These are phyloP conservation scores for Globisporangium heterothallicum DNA, from an alignment of 352 stramenopile genomes.

Conservation along the genomic window DNA sequence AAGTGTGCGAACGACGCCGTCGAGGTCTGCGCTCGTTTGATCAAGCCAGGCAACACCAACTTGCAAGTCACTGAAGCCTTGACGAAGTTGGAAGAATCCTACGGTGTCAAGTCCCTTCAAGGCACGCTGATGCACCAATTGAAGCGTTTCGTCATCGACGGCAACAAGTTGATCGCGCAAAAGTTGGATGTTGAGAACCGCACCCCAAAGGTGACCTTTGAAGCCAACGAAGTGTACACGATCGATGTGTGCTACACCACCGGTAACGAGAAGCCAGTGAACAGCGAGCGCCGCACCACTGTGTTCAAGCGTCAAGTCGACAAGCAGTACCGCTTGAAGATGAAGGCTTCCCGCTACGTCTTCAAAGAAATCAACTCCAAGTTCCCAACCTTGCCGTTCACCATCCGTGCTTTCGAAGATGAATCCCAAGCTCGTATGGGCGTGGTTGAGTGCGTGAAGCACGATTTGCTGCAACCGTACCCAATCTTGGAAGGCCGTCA, in stretches of 20 bases:
- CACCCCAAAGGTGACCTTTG: slow-evolving; percentile 89
- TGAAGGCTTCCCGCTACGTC: slow-evolving; percentile 93
- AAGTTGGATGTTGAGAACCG: slow-evolving; percentile 89
- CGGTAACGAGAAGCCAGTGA: slow-evolving; percentile 94
- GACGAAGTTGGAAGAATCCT: slow-evolving; percentile 92
- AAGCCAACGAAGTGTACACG: slow-evolving; percentile 97
- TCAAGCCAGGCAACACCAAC: slow-evolving; percentile 98
- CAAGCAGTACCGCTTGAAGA: slow-evolving; percentile 95
- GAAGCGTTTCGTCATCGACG: slow-evolving; percentile 98
- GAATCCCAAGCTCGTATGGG: slow-evolving; percentile 96
- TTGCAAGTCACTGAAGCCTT: slow-evolving; percentile 93
- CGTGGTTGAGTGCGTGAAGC: slow-evolving; percentile 96
- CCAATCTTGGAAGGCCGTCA: slow-evolving; percentile 94
- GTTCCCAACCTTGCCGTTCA: slow-evolving; percentile 98
- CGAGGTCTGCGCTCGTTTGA: slow-evolving; percentile 94
- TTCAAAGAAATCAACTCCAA: slow-evolving; percentile 98
- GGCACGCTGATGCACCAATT: slow-evolving; percentile 99
- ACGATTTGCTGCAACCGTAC: slow-evolving; percentile 97
- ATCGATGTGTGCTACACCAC: slow-evolving; percentile 99
- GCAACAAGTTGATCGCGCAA: slow-evolving; percentile 95
- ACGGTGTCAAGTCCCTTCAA: slow-evolving; percentile 96
- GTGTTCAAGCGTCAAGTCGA: slow-evolving; percentile 99
- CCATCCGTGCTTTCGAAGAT: slow-evolving; percentile 94
- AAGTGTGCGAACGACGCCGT: slow-evolving; percentile 96
- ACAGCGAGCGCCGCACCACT: slow-evolving; percentile 91